Evolutionary conservation across 192 early-diverging fungal species (phyloP), one percentile per base, ranked within the genome.

Genomic region (Podila minutissima): DNA sequence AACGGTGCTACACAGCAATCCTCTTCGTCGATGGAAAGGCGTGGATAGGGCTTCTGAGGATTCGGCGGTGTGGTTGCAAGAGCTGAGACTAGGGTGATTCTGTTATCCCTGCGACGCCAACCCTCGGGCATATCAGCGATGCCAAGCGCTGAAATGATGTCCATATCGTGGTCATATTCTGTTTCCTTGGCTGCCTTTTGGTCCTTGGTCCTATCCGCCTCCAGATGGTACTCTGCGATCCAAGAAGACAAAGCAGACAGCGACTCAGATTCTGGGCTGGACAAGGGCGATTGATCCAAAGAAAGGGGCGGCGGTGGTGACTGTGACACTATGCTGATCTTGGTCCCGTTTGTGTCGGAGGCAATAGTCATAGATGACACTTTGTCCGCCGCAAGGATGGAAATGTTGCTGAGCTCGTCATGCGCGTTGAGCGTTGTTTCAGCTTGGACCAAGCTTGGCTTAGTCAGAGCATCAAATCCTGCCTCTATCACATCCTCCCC

Each of bases 111-210:
- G 53, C 62, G 32, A 15, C 19, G 46, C 17, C n/a, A 24, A 7
- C 51, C 59, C 2, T 62, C 50, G 8, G 69, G 66, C 10, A 29
- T 10, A 19, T 72, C 75, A 1, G 64, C 60, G 28, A 78, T 78
- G 5, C 69, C 64, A 26, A 78, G 37, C 5, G 75, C 75, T 1
- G 75, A 50, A 10, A 78, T 78, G 20, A 78, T 37, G 31, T 78
- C 69, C 59, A 78, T 71, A 20, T 78, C 66, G 28, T 37, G 31
- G 17, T 61, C 53, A 24, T 72, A 17, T 64, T 19, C 28, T 63
- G 15, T 22, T 65, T 65, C 48, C 5, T 50, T 29, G 24, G 1
- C n/a, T 6, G 20, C 48, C 11, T 65, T 15, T 2, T 22, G 24
- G 6, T 67, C 65, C 8, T 57, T 41, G 13, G 41, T 17, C 2